Base-by-base conservation (phyloP, 2,329 filamentous ascomycete genomes). In the Myotisia sp. region DNA sequence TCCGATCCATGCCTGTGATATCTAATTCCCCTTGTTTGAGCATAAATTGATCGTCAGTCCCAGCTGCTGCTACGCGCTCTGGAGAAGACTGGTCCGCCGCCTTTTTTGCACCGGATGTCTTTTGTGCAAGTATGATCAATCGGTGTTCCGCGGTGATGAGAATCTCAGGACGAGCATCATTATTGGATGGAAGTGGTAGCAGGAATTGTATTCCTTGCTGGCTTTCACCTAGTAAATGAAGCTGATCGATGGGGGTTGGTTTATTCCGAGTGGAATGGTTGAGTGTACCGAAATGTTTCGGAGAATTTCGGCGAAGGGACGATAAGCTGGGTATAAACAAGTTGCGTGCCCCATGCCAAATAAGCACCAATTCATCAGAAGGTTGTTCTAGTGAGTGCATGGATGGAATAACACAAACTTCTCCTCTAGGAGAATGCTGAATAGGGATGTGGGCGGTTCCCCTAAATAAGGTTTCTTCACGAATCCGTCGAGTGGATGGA, bases 1-100 rank as follows among this genome's bases (percentile, higher is more conserved):
- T 46, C 13, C 61, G 54, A 37, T 61, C 60, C 60, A 66, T 64
- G 29, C 60, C 62, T 26, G 63, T 55, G 10, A 66, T 52, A 37
- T 63, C 62, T 10, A 66, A 51, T 34, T 63, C 58, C 27, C 61
- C 62, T 29, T 50, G 50, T 28, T 45, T 54, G 8, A 65, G 52
- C 44, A 56, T 55, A 19, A 54, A 40, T 40, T 64, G 59, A 30
- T 65, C 61, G 6, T 43, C 19, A 41, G 44, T 28, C 43, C 44
- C 19, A 40, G 44, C 23, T 40, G 12, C 40, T 30, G 27, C 40
- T 16, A 5, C 14, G 26, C 30, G 18, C 9, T 30, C 32, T 34
- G n/a, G 13, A 13, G 16, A 14, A 8, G 20, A 14, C n/a, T 23
- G 43, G 8, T 47, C 46, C 3, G 35, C 26, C 5, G 16, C 26